Evolutionary conservation across 345 rosid species (phyloP), one percentile per base, ranked within the genome.

Genomic region (Lumnitzera littorea): DNA sequence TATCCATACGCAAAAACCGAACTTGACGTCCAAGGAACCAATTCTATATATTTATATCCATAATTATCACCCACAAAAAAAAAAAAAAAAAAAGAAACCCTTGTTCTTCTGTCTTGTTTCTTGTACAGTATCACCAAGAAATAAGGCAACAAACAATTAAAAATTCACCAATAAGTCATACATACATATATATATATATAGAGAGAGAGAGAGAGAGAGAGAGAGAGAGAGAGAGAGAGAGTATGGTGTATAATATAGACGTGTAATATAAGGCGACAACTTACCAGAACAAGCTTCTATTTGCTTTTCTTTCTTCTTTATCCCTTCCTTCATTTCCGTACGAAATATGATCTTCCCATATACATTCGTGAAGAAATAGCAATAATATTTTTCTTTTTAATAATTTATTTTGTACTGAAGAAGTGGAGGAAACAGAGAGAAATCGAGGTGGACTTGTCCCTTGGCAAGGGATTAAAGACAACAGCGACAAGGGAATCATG

Each of bases 11-110:
- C 66, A 73, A 58, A 7, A 77, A 46, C 77, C 70, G 70, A 66
- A 79, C 98, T 84, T 86, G 84, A 72, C 82, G 81, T 88, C 78
- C 95, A 91, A 84, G 98, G 62, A 84, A 88, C 69, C 84, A 20
- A 20, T n/a, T 11, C 46, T 56, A 54, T 25, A 24, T 53, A 23
- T 46, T 47, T 48, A 14, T 54, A 43, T 2, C 0, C 31, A 51
- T 36, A 29, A 4, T 24, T 24, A 23, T 17, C 12, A 47, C 53
- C 20, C 5, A 27, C 2, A 27, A 27, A 27, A 27, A 27, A 27
- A 2, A 27, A 27, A 27, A 27, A 27, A 27, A 27, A 27, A 27
- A 27, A 54, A 1, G 4, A 8, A 47, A 29, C 16, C 12, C 17
- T 31, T 12, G 46, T 41, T 27, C 11, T 8, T 27, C 23, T 29